A percentile compares a stretch with the other conserved stretches of the same genome.
Evolutionary conservation across 192 early-diverging fungal genomes (phyloP).

Genomic region (Gigaspora rosea): DNA sequence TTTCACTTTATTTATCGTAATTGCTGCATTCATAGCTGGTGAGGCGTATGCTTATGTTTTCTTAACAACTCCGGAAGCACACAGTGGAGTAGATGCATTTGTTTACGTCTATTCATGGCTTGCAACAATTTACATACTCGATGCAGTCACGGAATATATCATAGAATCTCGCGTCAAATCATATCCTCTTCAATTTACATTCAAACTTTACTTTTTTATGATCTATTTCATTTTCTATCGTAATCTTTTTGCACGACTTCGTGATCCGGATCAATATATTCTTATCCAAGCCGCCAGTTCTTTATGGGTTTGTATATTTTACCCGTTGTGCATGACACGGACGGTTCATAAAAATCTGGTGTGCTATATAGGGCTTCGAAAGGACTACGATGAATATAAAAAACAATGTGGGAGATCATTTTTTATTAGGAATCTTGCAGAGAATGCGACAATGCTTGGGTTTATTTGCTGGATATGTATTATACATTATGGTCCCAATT

Average conservation of each 20-base stretch:
- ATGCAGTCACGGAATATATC: conserved; percentile 66
- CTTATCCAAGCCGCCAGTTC: conserved; percentile 68
- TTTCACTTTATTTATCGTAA: conserved; percentile 64
- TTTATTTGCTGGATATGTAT: conserved; percentile 72
- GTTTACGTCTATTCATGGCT: conserved; percentile 78
- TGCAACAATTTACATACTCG: conserved; percentile 68
- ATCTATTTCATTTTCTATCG: conserved; percentile 83
- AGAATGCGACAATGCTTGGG: conserved; percentile 77
- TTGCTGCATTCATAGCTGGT: conserved; percentile 67
- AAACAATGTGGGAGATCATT: conserved; percentile 69
- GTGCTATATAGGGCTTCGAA: conserved; percentile 57
- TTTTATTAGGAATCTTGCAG: conserved; percentile 73
- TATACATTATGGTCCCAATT: conserved; percentile 71
- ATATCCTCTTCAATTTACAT: conserved; percentile 68
- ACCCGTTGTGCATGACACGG: conserved; percentile 70
- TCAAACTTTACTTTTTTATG: conserved; percentile 78
- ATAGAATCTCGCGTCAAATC: conserved; percentile 62
- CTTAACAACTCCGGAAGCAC: conserved; percentile 53
- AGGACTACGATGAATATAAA: conserved; percentile 66
- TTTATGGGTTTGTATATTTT: conserved; percentile 75
- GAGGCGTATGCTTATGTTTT: conserved; percentile 69
- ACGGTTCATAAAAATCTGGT: conserved; percentile 54
- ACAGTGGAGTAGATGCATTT: conserved; percentile 60
- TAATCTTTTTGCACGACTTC: conserved; percentile 72
- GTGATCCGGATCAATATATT: conserved; percentile 66